Base-by-base conservation (phyloP, 2,329 filamentous ascomycete species). In the Malbranchea zuffiana region DNA sequence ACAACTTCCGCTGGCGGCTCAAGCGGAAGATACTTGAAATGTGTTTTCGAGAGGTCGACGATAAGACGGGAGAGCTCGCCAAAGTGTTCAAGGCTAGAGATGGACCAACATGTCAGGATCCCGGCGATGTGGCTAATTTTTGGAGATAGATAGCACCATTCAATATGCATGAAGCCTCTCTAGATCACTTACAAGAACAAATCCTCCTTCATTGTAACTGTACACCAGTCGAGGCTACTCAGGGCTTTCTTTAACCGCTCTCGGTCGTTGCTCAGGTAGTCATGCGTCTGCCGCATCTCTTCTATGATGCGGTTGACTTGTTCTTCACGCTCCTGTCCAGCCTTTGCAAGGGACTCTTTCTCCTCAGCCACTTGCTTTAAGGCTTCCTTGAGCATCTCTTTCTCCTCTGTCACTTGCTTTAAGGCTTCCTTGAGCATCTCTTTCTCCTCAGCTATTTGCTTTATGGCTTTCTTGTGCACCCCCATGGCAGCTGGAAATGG, bases 21-120 rank as follows among this genome's bases (percentile, higher is more conserved):
- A 45, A 67, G 65, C 19, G 67, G 67, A 21, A 70, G 62, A 46
- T 71, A 65, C 40, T 58, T 56, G 50, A 72, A 72, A 45, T 71
- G 65, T 36, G 67, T 66, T 38, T 64, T 60, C 23, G 68, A 66
- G 26, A 72, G 58, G 40, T 69, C 61, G 47, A 68, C 54, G 47
- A 72, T 70, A 41, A 69, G 64, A 42, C 59, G 63, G 39, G 64
- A 63, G 25, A 73, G 64, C 44, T 70, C 62, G 29, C 56, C 57
- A 54, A 73, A 73, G 32, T 65, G 65, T 42, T 70, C 64, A 49
- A 67, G 50, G 60, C 69, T 72, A 60, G 50, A 57, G 43, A 54
- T 45, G 49, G 49, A 37, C 43, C 43, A 54, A 47, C 50, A 49
- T 37, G 45, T 32, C 34, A 25, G 34, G 36, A n/a, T n/a, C n/a